Conservation (phyloP, 257 asterid genomes). For the Nicotiana otophora region DNA sequence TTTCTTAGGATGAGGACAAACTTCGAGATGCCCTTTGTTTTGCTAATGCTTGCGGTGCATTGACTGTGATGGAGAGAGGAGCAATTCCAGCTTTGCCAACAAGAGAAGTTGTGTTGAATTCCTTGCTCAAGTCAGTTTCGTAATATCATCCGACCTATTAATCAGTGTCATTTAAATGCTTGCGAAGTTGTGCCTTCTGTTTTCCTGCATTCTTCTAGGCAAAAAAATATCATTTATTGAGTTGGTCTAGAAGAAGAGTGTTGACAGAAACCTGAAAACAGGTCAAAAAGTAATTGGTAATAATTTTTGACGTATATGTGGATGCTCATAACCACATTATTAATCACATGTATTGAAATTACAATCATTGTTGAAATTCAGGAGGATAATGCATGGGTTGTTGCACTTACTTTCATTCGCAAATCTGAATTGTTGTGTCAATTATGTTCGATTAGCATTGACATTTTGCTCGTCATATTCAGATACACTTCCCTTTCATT, state of each 20-base stretch:
- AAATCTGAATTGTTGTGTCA: not conserved
- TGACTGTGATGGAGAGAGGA: constrained; percentile 90
- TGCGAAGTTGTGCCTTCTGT: not conserved
- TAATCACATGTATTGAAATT: not conserved
- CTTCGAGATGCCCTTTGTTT: constrained; percentile 74
- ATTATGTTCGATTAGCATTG: too few species aligned
- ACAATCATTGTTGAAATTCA: not conserved
- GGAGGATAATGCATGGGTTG: not conserved
- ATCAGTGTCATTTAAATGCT: not conserved
- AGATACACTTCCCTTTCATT: not conserved
- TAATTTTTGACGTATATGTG: not conserved
- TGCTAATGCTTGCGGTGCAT: constrained; percentile 91
- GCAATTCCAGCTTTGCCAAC: constrained; percentile 97
- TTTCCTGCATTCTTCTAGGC: not conserved
- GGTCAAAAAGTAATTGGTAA: not conserved
- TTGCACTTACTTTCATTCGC: not conserved
- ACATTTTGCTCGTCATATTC: not conserved
- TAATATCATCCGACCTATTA: constrained; percentile 11
- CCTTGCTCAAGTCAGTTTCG: constrained; percentile 52
- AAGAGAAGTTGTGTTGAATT: constrained; percentile 48
- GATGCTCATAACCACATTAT: not conserved
- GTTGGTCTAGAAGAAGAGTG: not conserved
- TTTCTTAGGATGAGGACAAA: constrained; percentile 60
- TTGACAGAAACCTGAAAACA: not conserved
- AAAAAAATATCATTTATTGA: not conserved